A percentile compares a stretch with the other conserved stretches of the same genome.
Evolutionary conservation across 2,329 filamentous ascomycete genomes (phyloP).

Genomic region (Peltaster fructicola): DNA sequence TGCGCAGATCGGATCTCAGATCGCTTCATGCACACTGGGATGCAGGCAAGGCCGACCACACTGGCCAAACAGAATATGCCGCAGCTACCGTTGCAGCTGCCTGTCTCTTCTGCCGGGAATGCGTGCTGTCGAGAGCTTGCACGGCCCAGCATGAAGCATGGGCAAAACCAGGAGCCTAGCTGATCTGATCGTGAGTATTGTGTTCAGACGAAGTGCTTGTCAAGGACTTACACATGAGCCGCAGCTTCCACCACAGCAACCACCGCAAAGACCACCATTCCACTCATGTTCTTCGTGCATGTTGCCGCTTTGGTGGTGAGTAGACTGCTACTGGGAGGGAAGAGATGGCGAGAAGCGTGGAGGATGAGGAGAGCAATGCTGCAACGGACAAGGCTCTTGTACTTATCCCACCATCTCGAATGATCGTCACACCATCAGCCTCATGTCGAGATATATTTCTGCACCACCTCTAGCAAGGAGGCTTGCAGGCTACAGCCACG

Average conservation of each 20-base stretch:
- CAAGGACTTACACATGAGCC: slow-evolving; percentile 5
- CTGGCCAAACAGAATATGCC: slow-evolving; percentile 3
- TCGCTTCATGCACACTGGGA: slow-evolving; percentile 6
- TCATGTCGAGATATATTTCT: no score
- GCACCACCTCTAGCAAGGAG: no score
- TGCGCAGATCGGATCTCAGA: slow-evolving; percentile 6
- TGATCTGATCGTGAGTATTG: slow-evolving; percentile 1
- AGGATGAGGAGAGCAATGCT: no score
- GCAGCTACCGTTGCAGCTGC: slow-evolving; percentile 5
- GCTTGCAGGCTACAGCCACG: no score
- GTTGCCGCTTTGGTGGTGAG: no score
- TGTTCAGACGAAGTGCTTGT: background rate
- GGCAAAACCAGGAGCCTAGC: slow-evolving; percentile 8
- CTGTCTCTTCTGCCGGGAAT: slow-evolving; percentile 3
- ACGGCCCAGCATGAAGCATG: slow-evolving; percentile 8
- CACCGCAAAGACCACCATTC: slow-evolving; percentile 8
- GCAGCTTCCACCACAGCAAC: slow-evolving; percentile 9
- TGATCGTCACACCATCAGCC: no score
- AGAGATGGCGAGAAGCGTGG: no score
- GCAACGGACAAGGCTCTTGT: no score
- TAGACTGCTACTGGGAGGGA: no score
- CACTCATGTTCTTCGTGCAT: slow-evolving; percentile 5
- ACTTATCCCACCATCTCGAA: no score
- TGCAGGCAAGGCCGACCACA: slow-evolving; percentile 2
- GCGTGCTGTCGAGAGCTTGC: slow-evolving; percentile 4